Conservation (phyloP, 1,284 basidiomycete species). For the Rhodotorula sp. region DNA sequence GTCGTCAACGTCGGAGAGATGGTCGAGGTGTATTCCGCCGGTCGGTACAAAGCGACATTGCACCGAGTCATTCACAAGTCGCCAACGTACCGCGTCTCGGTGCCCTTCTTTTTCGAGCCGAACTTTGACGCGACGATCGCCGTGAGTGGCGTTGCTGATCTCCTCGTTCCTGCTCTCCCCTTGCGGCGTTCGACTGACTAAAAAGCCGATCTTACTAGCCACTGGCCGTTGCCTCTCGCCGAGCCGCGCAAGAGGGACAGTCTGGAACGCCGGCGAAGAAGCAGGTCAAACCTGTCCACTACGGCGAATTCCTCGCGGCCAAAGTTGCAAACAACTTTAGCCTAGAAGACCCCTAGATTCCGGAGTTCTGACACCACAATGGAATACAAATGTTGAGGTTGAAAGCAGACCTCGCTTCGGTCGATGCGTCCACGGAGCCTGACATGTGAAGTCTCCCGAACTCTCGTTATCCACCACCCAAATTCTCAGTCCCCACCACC, state of each 20-base stretch:
- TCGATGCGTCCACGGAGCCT: no score
- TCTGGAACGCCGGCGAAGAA: neutral
- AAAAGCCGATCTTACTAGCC: neutral
- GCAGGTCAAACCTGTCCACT: conserved; percentile 57
- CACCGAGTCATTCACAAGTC: conserved; percentile 73
- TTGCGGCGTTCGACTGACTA: no score
- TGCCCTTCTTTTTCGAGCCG: conserved; percentile 85
- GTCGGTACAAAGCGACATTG: conserved; percentile 70
- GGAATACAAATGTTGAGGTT: no score
- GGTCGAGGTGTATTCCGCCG: conserved; percentile 45
- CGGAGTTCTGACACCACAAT: no score
- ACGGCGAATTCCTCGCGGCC: conserved; percentile 69
- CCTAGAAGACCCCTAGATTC: neutral
- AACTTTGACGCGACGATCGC: conserved; percentile 66
- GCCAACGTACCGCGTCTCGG: conserved; percentile 69
- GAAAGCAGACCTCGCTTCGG: no score
- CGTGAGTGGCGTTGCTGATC: conserved; percentile 54
- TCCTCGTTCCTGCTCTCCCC: conserved; percentile 50
- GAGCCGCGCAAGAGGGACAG: conserved; percentile 5
- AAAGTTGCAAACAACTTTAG: conserved; percentile 57
- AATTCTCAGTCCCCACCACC: no score
- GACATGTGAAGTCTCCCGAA: no score
- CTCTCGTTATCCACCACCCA: no score
- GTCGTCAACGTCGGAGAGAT: conserved; percentile 80
- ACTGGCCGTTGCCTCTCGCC: conserved; percentile 19